Conservation (phyloP, 2,329 filamentous ascomycete genomes). For the Neonectria neomacrospora region DNA sequence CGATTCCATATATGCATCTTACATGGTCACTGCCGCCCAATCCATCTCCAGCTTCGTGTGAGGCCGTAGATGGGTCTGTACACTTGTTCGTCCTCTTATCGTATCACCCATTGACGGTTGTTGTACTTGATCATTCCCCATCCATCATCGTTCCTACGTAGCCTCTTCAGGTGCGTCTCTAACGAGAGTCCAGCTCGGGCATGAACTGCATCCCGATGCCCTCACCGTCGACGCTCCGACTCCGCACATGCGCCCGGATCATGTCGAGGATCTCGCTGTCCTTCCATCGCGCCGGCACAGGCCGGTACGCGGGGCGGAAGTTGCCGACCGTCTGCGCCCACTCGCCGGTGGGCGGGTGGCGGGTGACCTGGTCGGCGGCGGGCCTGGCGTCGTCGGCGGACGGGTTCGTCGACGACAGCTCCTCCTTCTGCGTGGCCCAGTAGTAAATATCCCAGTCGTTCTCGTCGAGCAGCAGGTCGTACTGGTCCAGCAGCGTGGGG, state of each 20-base stretch:
- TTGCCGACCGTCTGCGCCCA: conserved; percentile 97
- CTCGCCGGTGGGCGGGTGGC: conserved; percentile 70
- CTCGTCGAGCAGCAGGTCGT: conserved; percentile 94
- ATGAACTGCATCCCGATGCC: conserved; percentile 67
- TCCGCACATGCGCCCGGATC: conserved; percentile 82
- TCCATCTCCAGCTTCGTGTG: background rate
- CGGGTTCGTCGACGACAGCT: conserved; percentile 58
- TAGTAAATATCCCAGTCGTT: conserved; percentile 99
- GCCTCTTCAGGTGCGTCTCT: background rate
- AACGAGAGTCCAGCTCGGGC: conserved; percentile 56
- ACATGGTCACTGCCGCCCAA: conserved; percentile 15
- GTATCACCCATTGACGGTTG: background rate
- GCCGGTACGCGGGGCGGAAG: conserved; percentile 92
- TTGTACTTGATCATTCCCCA: background rate
- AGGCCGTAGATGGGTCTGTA: background rate
- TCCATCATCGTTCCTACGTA: background rate
- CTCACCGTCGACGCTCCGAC: conserved; percentile 60
- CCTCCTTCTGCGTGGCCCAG: conserved; percentile 89
- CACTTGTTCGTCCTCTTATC: background rate
- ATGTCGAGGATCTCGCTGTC: conserved; percentile 81
- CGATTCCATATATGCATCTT: conserved; percentile 24
- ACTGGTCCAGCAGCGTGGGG: conserved; percentile 78
- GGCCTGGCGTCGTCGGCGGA: conserved; percentile 39
- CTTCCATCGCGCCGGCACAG: conserved; percentile 87
- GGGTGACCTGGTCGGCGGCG: conserved; percentile 48